Evolutionary conservation across 129 eudicot genomes (phyloP).

Genomic region (Tagetes patula): DNA sequence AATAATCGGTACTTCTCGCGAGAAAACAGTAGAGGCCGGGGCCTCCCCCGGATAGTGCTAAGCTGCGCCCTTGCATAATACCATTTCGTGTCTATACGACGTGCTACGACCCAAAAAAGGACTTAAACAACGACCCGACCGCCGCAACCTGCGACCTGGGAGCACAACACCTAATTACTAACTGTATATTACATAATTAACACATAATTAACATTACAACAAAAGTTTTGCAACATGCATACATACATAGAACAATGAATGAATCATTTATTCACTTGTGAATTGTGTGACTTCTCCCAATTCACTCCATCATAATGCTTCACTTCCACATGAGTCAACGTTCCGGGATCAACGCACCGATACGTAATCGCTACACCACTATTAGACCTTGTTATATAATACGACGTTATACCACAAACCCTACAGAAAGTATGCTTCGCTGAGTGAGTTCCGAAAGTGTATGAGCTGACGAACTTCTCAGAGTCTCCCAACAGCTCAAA

Average conservation of each 20-base stretch:
- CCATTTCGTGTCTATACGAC: too few species aligned
- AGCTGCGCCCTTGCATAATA: too few species aligned
- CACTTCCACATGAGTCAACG: conserved; percentile 65
- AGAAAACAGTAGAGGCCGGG: too few species aligned
- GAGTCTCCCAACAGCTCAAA: conserved; percentile 43
- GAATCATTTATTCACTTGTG: conserved; percentile 28
- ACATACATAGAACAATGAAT: conserved; percentile 6
- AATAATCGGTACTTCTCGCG: too few species aligned
- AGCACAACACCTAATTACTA: too few species aligned
- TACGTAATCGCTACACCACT: conserved; percentile 61
- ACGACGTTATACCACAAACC: conserved; percentile 83
- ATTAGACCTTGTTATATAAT: conserved; percentile 69
- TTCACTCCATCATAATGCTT: conserved; percentile 57
- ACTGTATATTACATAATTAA: too few species aligned
- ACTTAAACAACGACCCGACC: too few species aligned
- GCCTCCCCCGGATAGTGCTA: too few species aligned
- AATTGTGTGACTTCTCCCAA: conserved; percentile 58
- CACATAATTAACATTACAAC: too few species aligned
- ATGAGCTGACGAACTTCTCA: conserved; percentile 55
- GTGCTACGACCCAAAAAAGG: too few species aligned
- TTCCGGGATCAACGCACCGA: conserved; percentile 70
- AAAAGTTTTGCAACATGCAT: not conserved
- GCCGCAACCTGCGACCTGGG: too few species aligned
- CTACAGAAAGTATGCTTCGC: conserved; percentile 84
- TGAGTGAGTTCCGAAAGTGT: conserved; percentile 71